phyloP scores from a whole-genome alignment of 352 stramenopile species.

The Pythium angustatum region DNA sequence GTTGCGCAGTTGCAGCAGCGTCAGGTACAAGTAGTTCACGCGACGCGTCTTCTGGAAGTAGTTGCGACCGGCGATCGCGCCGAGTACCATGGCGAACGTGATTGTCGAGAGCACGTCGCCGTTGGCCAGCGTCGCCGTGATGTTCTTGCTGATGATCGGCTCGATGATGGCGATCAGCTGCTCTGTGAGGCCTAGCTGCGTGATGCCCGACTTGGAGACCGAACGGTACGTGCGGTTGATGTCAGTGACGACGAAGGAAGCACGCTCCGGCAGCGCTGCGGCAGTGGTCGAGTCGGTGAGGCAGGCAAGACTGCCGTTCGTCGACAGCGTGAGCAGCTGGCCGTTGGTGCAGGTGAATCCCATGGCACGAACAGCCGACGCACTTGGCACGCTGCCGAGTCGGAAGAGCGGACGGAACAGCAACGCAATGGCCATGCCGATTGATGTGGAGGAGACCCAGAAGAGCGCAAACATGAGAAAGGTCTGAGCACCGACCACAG shows the following conservation, averaged over 20 bases:
- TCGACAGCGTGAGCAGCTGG: constrained; percentile 28
- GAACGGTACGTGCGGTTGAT: constrained; percentile 45
- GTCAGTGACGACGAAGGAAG: constrained; percentile 48
- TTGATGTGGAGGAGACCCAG: constrained; percentile 47
- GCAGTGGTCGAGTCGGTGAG: background rate
- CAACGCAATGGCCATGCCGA: constrained; percentile 60
- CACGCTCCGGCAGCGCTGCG: constrained; percentile 8
- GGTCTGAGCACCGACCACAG: constrained; percentile 64
- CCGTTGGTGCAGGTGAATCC: constrained; percentile 55
- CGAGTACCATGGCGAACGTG: constrained; percentile 70
- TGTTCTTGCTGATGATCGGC: constrained; percentile 65
- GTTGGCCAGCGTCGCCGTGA: constrained; percentile 50
- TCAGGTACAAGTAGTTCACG: constrained; percentile 71
- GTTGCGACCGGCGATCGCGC: constrained; percentile 52
- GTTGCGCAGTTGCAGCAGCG: constrained; percentile 69
- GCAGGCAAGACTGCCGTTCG: constrained; percentile 21
- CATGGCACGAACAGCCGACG: constrained; percentile 33
- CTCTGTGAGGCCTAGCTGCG: constrained; percentile 52
- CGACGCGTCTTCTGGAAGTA: constrained; percentile 60
- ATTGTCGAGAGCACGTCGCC: constrained; percentile 62
- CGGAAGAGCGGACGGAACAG: constrained; percentile 62
- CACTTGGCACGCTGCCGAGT: constrained; percentile 10
- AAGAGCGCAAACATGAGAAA: constrained; percentile 59
- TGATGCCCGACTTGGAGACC: constrained; percentile 34
- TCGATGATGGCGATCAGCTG: constrained; percentile 65